Evolutionary conservation across 108 stramenopile species (phyloP), one percentile per base, ranked within the genome.

Genomic region (Cyclotella sp.): DNA sequence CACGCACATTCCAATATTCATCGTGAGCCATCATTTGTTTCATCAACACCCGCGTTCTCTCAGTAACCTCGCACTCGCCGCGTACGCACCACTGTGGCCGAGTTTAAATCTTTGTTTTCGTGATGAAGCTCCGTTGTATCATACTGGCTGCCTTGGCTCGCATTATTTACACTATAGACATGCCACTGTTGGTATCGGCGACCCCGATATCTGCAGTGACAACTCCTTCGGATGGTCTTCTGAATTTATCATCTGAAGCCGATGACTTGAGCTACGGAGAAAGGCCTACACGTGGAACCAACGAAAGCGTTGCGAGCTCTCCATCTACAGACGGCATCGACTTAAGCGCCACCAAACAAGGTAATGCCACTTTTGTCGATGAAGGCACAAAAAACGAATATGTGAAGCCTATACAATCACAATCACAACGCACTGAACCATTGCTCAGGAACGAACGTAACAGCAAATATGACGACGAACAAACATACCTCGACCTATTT

Each of bases 401-500:
- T 34, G 34, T 34, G 34, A 34, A 16, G n/a, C 47, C 47, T 1
- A 1, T 7, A 49, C 15, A 49, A 49, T 49, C 47, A 9, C 3
- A 49, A 49, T n/a, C 15, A 3, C 47, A 49, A 9, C 18, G n/a
- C 15, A 16, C 47, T 49, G 18, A 3, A 1, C 47, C 55, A 55
- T 24, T 24, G 55, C 55, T 21, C 55, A 55, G 24, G 8, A 26
- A 19, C 24, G 55, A 55, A 21, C 11, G 55, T 1, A 55, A 55
- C 11, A 21, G 11, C 55, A 55, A 55, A 6, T 21, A 86, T 46
- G 79, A 82, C 16, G 89, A 93, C 58, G 90, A 94, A 54, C 80
- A 86, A 60, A 93, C 92, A 0, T 82, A 87, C 15, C 84, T 95
- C 26, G 94, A 95, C 73, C 68, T 89, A 44, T 95, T 95, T 70